These are phyloP conservation scores for Cladophialophora chaetospira DNA, from an alignment of 2,329 filamentous ascomycete genomes.

Conservation along the genomic window DNA sequence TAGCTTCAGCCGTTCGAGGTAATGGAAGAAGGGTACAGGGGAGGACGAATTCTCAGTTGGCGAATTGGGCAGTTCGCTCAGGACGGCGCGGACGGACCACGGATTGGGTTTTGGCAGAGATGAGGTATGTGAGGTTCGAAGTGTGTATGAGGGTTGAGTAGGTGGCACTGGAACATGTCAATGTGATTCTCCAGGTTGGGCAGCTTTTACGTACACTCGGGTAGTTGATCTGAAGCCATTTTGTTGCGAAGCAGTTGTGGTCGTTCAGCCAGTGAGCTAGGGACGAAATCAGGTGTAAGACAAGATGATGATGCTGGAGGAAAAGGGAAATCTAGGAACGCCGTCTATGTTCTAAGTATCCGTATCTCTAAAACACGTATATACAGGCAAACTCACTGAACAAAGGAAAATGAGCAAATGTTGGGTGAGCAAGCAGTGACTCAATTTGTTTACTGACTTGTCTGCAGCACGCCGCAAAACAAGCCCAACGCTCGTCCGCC, in stretches of 20 bases:
- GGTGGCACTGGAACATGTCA: not conserved
- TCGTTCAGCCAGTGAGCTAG: not conserved
- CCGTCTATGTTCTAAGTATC: not conserved
- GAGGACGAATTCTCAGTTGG: slow-evolving; percentile 65
- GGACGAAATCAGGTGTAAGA: not conserved
- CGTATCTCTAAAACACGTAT: not conserved
- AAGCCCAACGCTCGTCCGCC: not conserved
- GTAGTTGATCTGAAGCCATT: no score
- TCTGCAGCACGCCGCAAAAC: not conserved
- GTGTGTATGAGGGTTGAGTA: slow-evolving; percentile 6
- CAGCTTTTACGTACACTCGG: no score
- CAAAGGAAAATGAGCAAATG: not conserved
- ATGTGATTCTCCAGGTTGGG: no score
- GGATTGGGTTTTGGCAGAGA: slow-evolving; percentile 31
- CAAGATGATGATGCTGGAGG: not conserved
- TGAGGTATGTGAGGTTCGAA: slow-evolving; percentile 27
- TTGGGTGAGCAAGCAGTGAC: not conserved
- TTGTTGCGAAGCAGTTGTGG: slow-evolving; percentile 3
- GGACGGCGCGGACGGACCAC: slow-evolving; percentile 52
- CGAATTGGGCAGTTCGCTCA: slow-evolving; percentile 65
- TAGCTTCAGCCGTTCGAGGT: slow-evolving; percentile 91
- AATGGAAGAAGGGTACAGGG: slow-evolving; percentile 89
- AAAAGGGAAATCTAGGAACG: not conserved
- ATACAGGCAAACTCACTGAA: slow-evolving; percentile 3
- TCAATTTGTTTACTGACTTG: not conserved